Conservation (phyloP, 2,329 filamentous ascomycete genomes). For the Apiospora kogelbergensis region DNA sequence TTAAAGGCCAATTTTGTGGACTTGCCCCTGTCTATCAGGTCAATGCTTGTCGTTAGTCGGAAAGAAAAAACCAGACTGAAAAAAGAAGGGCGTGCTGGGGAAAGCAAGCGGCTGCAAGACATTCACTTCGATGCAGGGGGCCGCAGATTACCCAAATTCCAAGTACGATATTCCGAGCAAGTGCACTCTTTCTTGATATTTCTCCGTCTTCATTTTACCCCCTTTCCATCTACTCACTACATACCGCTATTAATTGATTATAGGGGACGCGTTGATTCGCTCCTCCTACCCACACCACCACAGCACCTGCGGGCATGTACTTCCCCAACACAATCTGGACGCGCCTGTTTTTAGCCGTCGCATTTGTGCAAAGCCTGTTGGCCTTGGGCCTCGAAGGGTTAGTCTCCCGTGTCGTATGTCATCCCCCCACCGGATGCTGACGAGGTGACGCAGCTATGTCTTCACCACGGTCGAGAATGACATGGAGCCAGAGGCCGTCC, state of each 20-base stretch:
- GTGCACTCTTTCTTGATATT: not conserved
- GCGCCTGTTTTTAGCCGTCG: not conserved
- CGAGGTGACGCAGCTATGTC: conserved; percentile 7
- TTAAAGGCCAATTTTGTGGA: too few relatives aligned
- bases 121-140: too few relatives aligned
- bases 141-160: too few relatives aligned
- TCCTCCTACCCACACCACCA: not conserved
- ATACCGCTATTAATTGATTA: not conserved
- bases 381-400: not conserved
- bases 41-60: too few relatives aligned
- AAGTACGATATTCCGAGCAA: too few relatives aligned
- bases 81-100: too few relatives aligned
- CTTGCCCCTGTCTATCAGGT: too few relatives aligned
- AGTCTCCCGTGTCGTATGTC: not conserved
- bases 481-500: not conserved
- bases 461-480: not conserved
- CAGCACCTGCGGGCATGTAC: not conserved
- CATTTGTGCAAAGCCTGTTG: not conserved
- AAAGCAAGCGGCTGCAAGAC: too few relatives aligned
- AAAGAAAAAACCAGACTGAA: too few relatives aligned
- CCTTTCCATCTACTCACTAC: not conserved
- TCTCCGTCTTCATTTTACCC: not conserved
- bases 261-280: not conserved
- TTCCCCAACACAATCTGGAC: conserved; percentile 1
- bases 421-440: too few relatives aligned